Evolutionary conservation across 306 rosid species (phyloP).

Genomic region (Mimosa bimucronata): DNA sequence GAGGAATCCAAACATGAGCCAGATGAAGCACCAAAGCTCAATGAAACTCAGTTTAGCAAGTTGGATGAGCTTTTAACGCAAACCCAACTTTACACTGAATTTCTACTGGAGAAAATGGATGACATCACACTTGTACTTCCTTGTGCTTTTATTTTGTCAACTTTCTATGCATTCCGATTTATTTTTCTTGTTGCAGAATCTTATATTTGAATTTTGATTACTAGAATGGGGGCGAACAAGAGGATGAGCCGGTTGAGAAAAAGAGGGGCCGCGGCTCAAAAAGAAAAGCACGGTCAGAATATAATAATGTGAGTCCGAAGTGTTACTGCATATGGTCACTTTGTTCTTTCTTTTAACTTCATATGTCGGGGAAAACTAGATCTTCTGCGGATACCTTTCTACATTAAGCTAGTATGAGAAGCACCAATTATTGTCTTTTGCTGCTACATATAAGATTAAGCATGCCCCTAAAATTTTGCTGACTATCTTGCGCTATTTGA

Average conservation of each 20-base stretch:
- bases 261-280: constrained; percentile 69
- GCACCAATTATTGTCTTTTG: not conserved
- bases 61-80: constrained; percentile 90
- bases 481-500: not conserved
- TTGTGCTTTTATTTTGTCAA: constrained; percentile 18
- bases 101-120: constrained; percentile 95
- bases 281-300: constrained; percentile 68
- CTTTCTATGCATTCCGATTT: not conserved
- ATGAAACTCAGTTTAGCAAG: constrained; percentile 71
- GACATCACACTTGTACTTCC: constrained; percentile 69
- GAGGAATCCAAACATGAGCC: constrained; percentile 31
- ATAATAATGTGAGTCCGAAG: constrained; percentile 61
- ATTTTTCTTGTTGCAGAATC: constrained; percentile 12
- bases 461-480: not conserved
- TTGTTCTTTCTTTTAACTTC: not conserved
- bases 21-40: constrained; percentile 47
- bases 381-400: not conserved
- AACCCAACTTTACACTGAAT: constrained; percentile 80
- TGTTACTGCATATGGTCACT: not conserved
- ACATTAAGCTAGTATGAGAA: not conserved
- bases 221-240: constrained; percentile 64
- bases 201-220: constrained; percentile 39
- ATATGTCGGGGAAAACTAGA: not conserved
- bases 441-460: not conserved
- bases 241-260: constrained; percentile 44